Evolutionary conservation across 1,284 basidiomycete species (phyloP), one percentile per base, ranked within the genome.

Genomic region (Porogramme epimiltina): DNA sequence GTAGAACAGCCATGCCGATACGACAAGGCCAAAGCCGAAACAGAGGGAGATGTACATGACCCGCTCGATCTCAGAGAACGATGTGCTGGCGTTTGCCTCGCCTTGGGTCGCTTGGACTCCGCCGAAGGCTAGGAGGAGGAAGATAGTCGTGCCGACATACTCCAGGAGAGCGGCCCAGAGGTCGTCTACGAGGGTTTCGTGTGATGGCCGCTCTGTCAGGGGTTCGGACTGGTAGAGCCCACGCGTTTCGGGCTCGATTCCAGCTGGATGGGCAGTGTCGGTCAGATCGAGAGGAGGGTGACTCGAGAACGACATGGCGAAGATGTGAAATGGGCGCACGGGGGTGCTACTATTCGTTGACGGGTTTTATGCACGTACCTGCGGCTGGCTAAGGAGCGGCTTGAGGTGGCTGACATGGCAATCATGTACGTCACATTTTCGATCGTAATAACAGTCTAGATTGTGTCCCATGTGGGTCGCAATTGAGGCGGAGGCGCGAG

Each of bases 1-100:
- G 67, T 82, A 91, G 70, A 91, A 91, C 28, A 90, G 68, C 83
- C 87, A 90, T 5, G 82, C 85, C 3, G 80, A 81, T 28, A 86
- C 79, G 41, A 89, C 75, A 33, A 91, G 75, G 49, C 81, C 81
- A 46, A 91, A 66, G 2, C 88, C 88, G 74, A 87, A 84, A 40
- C 74, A 78, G 1, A 78, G 74, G 0, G 85, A 77, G 42, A 85
- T 80, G 69, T 86, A 88, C 58, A 83, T 72, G 34, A 75, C 65
- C 22, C 75, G 76, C 42, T 76, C 72, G 46, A 82, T 63, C 50
- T 56, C 66, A 22, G 66, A 73, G 28, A 44, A 60, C 47, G 63
- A 70, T 33, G 60, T 59, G 41, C 54, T 62, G 46, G 67, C 66
- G n/a, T 9, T n/a, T 0, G 53, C 47, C 43, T 64, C 67, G 9